These are phyloP conservation scores for Oemleria cerasiformis DNA, from an alignment of 306 rosid species.

Conservation along the genomic window DNA sequence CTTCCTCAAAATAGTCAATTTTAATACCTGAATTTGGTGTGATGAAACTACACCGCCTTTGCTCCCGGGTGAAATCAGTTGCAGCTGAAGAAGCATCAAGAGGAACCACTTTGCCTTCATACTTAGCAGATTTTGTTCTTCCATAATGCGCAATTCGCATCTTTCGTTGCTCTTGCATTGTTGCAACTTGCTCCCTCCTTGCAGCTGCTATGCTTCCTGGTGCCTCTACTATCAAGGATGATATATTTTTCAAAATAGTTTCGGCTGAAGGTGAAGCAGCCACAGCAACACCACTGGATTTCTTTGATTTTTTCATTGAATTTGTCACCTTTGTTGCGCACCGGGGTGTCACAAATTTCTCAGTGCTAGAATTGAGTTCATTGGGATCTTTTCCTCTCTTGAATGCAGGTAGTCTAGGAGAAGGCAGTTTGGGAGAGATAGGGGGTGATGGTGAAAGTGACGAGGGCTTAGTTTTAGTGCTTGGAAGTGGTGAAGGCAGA, in stretches of 20 bases:
- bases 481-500: conserved; percentile 11
- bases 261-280: conserved; percentile 14
- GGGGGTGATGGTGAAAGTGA: conserved; percentile 31
- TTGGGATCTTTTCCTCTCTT: conserved; percentile 32
- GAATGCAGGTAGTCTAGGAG: conserved; percentile 28
- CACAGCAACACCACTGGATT: neutral
- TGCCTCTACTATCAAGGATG: conserved; percentile 66
- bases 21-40: conserved; percentile 63
- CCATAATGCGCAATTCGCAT: conserved; percentile 76
- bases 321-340: conserved; percentile 4
- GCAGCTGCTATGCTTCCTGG: conserved; percentile 89
- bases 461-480: conserved; percentile 16
- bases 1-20: neutral
- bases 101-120: conserved; percentile 45
- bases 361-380: conserved; percentile 26
- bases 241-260: conserved; percentile 39
- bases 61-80: conserved; percentile 1
- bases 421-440: conserved; percentile 32
- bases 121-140: conserved; percentile 67
- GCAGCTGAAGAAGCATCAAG: conserved; percentile 37
- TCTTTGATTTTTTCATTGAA: conserved; percentile 27
- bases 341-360: conserved; percentile 20
- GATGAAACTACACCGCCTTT: conserved; percentile 73
- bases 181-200: conserved; percentile 74
- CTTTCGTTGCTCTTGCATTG: conserved; percentile 55